Evolutionary conservation across 345 rosid genomes (phyloP).

Genomic region (Lepidium africanum): DNA sequence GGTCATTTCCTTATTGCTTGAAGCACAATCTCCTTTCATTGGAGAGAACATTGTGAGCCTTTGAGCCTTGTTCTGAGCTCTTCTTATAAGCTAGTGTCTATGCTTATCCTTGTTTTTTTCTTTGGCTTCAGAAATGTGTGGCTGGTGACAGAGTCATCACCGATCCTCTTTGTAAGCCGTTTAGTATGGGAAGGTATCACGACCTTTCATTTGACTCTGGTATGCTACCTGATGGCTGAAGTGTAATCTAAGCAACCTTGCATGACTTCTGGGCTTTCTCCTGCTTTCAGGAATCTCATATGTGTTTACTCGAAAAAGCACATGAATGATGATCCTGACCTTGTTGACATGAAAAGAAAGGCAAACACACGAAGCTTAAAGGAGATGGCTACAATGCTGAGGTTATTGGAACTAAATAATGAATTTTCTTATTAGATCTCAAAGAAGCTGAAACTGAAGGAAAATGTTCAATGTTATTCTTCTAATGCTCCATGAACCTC

Average conservation of each 20-base stretch:
- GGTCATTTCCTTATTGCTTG: slow-evolving; percentile 76
- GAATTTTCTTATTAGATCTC: background rate
- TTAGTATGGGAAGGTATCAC: slow-evolving; percentile 95
- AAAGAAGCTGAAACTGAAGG: background rate
- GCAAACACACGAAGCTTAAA: slow-evolving; percentile 89
- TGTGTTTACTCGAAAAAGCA: slow-evolving; percentile 97
- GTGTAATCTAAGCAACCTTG: slow-evolving; percentile 16
- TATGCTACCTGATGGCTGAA: slow-evolving; percentile 21
- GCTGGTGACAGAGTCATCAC: slow-evolving; percentile 97
- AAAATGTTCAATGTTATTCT: background rate
- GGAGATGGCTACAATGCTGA: slow-evolving; percentile 88
- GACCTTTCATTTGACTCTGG: slow-evolving; percentile 12
- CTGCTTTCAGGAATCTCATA: slow-evolving; percentile 64
- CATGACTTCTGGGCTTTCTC: slow-evolving; percentile 11
- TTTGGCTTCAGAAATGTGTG: slow-evolving; percentile 57
- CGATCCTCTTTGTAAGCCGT: slow-evolving; percentile 98
- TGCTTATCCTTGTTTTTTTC: slow-evolving; percentile 15
- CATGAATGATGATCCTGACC: slow-evolving; percentile 88
- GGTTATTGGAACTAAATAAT: slow-evolving; percentile 27
- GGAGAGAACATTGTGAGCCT: slow-evolving; percentile 68
- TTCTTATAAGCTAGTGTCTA: slow-evolving; percentile 1
- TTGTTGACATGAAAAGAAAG: slow-evolving; percentile 75
- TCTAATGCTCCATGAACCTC: slow-evolving; percentile 1
- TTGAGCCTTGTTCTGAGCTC: slow-evolving; percentile 12
- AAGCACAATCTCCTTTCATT: slow-evolving; percentile 49